Evolutionary conservation across 2,329 filamentous ascomycete genomes (phyloP).

Genomic region (Chaetomium olivaceum): DNA sequence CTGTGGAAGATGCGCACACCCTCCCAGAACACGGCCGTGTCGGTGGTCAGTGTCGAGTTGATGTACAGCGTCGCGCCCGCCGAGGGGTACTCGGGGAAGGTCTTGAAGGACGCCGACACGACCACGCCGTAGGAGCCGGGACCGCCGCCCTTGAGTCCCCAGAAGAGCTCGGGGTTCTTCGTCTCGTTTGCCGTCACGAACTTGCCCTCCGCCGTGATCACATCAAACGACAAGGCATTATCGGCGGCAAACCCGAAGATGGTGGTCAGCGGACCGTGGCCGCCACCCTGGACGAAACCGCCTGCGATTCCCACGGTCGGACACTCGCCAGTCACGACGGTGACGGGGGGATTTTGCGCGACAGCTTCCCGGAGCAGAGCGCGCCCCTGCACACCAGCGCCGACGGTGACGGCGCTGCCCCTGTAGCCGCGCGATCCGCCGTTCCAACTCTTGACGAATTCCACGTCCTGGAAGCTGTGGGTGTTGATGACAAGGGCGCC

Average conservation of each 20-base stretch:
- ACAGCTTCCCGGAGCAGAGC: conserved; percentile 47
- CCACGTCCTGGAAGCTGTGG: conserved; percentile 53
- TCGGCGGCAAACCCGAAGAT: conserved; percentile 50
- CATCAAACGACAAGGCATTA: conserved; percentile 50
- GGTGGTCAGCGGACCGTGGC: conserved; percentile 51
- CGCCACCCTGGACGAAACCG: conserved; percentile 62
- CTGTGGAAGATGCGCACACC: conserved; percentile 51
- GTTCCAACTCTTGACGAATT: conserved; percentile 41
- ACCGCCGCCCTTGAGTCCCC: conserved; percentile 56
- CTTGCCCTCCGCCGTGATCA: conserved; percentile 49
- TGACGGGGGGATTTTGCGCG: conserved; percentile 40
- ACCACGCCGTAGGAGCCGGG: conserved; percentile 55
- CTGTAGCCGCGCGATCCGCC: conserved; percentile 42
- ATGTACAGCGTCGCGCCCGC: conserved; percentile 46
- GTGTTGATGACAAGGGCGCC: conserved; percentile 60
- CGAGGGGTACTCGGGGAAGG: conserved; percentile 47
- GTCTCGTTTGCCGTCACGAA: conserved; percentile 45
- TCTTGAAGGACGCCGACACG: conserved; percentile 51
- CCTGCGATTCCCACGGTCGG: conserved; percentile 59
- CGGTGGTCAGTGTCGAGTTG: conserved; percentile 40
- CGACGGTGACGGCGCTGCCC: conserved; percentile 52
- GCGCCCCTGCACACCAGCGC: conserved; percentile 52
- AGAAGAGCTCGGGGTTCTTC: conserved; percentile 55
- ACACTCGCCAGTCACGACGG: conserved; percentile 56
- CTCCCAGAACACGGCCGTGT: conserved; percentile 49